Evolutionary conservation across 345 rosid genomes (phyloP).

Genomic region (Rhodamnia argentea): DNA sequence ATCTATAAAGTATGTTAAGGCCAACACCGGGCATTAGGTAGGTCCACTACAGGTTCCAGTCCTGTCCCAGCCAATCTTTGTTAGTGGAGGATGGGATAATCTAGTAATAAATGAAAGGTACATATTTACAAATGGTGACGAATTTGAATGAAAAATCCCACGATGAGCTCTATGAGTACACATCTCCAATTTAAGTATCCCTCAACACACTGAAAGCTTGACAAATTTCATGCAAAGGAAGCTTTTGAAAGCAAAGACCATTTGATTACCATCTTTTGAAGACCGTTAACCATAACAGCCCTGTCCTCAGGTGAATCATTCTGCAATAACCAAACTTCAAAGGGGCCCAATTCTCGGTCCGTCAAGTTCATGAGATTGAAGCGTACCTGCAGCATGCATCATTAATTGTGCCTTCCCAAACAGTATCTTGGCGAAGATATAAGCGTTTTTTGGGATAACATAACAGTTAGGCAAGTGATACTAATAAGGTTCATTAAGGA

Average conservation of each 20-base stretch:
- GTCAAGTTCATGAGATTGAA: constrained; percentile 69
- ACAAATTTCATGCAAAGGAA: not conserved
- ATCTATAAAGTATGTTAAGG: not conserved
- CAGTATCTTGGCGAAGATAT: not conserved
- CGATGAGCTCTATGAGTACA: not conserved
- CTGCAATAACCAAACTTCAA: constrained; percentile 63
- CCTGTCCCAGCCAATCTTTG: not conserved
- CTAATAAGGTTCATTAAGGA: not conserved
- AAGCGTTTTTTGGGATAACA: not conserved
- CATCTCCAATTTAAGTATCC: not conserved
- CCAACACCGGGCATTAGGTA: not conserved
- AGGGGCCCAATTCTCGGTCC: constrained; percentile 70
- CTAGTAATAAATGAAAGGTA: not conserved
- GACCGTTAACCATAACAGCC: constrained; percentile 67
- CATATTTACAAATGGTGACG: not conserved
- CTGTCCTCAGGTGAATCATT: constrained; percentile 47
- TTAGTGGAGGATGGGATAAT: not conserved
- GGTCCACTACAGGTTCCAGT: not conserved
- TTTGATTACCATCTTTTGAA: constrained; percentile 62
- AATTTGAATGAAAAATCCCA: not conserved
- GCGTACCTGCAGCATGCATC: constrained; percentile 36
- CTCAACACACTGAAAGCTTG: not conserved
- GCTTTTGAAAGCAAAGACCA: not conserved
- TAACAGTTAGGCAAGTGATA: not conserved
- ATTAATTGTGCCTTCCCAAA: not conserved